Evolutionary conservation across 2,329 filamentous ascomycete genomes (phyloP), one percentile per base, ranked within the genome.

Genomic region (Thelonectria discophora): DNA sequence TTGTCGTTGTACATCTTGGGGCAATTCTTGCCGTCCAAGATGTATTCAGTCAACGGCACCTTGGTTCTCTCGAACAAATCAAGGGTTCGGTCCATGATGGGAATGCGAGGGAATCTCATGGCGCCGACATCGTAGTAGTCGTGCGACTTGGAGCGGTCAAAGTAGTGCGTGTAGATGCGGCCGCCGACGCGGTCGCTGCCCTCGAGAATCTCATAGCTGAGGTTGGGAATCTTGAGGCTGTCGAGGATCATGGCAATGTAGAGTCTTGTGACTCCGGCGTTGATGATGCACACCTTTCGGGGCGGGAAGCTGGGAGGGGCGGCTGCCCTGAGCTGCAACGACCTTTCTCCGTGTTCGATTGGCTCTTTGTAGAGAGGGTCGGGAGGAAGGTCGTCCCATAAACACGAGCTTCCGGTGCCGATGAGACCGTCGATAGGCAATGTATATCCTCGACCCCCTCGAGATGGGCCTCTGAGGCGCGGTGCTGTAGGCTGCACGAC

Each of bases 91-190:
- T 52, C 57, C 64, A 66, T 66, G 1, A 66, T 49, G 0, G 30
- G 24, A 5, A 65, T 66, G 3, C 65, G 39, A 1, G 64, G 64
- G 2, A 65, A 65, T 24, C 62, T 21, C 65, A 67, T 55, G 1
- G 65, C 62, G 1, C 65, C 65, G 3, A 66, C 50, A 1, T 65
- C 58, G 17, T 62, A 65, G 1, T 65, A 66, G 32, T 67, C 65
- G 3, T 67, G 65, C 7, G 39, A 27, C 2, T 59, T 47, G 13
- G 30, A 11, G 1, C 37, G 21, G 24, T 17, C 20, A 34, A 67
- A 67, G 15, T 65, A 20, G 15, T 67, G 58, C 11, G 65, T 67
- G 18, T 59, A 67, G 1, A 67, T 18, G 2, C 64, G 64, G 0
- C 65, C 62, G 2, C 65, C 65, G 2, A 65, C 39, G 2, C 64